Conservation (phyloP, 345 rosid species). For the Pugionium cornutum region DNA sequence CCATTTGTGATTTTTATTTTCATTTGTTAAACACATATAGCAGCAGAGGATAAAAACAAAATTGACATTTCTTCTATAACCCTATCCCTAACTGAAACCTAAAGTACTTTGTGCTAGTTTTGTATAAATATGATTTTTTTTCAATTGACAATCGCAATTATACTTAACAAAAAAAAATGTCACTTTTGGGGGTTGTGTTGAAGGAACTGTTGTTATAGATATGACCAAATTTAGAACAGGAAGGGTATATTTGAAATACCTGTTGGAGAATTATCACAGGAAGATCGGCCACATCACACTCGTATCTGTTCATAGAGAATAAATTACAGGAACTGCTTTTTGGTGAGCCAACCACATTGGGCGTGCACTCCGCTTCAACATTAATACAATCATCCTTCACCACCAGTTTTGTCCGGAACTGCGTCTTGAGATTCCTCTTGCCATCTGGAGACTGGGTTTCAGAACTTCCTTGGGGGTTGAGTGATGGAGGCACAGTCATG, state of each 20-base stretch:
- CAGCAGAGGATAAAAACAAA: too few relatives aligned
- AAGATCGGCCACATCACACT: slow-evolving; percentile 76
- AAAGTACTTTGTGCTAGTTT: too few relatives aligned
- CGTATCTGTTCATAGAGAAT: slow-evolving; percentile 71
- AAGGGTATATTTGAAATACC: slow-evolving; percentile 45
- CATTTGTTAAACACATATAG: too few relatives aligned
- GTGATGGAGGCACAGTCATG: slow-evolving; percentile 74
- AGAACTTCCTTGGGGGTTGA: slow-evolving; percentile 52
- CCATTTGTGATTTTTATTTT: background rate
- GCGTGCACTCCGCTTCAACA: slow-evolving; percentile 91
- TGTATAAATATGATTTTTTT: too few relatives aligned
- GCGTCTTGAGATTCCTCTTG: slow-evolving; percentile 57
- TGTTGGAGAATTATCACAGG: slow-evolving; percentile 81
- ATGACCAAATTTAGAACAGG: background rate
- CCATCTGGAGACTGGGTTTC: slow-evolving; percentile 45
- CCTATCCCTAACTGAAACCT: too few relatives aligned
- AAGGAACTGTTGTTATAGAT: background rate
- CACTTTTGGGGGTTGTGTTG: background rate
- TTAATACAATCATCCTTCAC: slow-evolving; percentile 70
- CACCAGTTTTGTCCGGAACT: slow-evolving; percentile 78
- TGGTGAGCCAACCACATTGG: slow-evolving; percentile 71
- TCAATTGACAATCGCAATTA: too few relatives aligned
- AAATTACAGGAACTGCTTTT: slow-evolving; percentile 65
- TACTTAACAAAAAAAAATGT: too few relatives aligned
- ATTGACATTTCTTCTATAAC: too few relatives aligned